These are phyloP conservation scores for Xylaria cubensis DNA, from an alignment of 495 filamentous ascomycete species.

Conservation along the genomic window DNA sequence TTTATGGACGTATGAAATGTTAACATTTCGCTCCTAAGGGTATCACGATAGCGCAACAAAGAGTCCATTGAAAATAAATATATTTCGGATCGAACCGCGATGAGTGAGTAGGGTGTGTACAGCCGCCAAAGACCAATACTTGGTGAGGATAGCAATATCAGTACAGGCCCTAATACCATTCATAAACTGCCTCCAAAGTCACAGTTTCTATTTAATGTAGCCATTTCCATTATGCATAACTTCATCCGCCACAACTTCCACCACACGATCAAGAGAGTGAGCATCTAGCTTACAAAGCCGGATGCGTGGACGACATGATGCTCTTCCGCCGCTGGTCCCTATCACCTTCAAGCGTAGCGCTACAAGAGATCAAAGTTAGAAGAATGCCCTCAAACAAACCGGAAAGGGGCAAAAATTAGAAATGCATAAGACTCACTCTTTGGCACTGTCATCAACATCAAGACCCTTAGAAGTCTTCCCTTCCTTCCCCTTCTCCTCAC, in stretches of 20 bases:
- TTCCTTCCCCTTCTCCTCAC: constrained; percentile 19
- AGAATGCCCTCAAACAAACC: background rate
- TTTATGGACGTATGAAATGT: background rate
- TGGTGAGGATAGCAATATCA: background rate
- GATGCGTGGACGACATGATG: constrained; percentile 33
- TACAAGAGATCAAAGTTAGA: background rate
- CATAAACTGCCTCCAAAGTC: background rate
- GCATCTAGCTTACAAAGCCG: constrained; percentile 7
- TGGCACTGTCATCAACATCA: constrained; percentile 57
- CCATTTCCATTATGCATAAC: background rate
- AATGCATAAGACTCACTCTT: constrained; percentile 35
- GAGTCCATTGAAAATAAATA: background rate
- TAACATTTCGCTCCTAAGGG: too few relatives aligned
- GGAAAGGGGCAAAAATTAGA: background rate
- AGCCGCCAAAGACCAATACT: background rate
- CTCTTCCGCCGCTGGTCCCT: constrained; percentile 39
- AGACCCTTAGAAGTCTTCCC: constrained; percentile 47
- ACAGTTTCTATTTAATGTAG: background rate
- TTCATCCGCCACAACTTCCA: background rate
- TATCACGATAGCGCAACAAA: background rate
- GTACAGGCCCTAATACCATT: background rate
- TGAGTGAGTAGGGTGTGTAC: background rate
- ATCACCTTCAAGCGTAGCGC: constrained; percentile 45
- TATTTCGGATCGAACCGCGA: background rate
- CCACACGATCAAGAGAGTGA: background rate